Evolutionary conservation across 2,329 filamentous ascomycete species (phyloP), one percentile per base, ranked within the genome.

Genomic region (Claviceps monticola): DNA sequence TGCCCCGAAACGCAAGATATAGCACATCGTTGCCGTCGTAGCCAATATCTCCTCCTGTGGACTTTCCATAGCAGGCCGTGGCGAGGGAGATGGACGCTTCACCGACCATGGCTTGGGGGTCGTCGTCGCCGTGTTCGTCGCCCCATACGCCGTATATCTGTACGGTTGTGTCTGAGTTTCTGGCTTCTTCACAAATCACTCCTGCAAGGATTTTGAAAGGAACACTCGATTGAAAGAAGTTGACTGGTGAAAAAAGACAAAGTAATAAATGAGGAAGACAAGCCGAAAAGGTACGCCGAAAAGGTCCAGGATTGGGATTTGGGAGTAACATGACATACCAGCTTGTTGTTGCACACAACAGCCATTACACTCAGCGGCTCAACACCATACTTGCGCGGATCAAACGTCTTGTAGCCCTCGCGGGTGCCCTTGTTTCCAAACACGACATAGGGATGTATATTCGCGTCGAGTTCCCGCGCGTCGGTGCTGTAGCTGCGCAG

Each of bases 71-170:
- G 61, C 79, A 83, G 19, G 74, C 66, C 36, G 76, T 75, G 2
- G 75, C 79, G 7, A 83, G 68, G 1, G 76, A 73, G 56, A 83
- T 73, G 26, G 75, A 75, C 0, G 75, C 71, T 57, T 83, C 79
- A 39, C 79, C 79, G 0, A 77, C 71, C 56, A 75, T 64, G 23
- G 74, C 66, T 49, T 69, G 60, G 6, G 60, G 53, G 2, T 71
- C 70, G 48, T 74, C 72, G 47, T 71, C 75, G 44, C 78, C 79
- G 55, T 83, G 82, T 37, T 73, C 74, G 56, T 83, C 78, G 19
- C 78, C 79, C 78, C 77, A 83, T 48, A 82, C 65, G 11, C 76
- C 78, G 58, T 82, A 82, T 56, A 73, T 67, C 72, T 75, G 8
- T 8, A 8, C 26, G 8, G 26, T 42, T 21, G 39, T 17, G n/a